Evolutionary conservation across 2,329 filamentous ascomycete species (phyloP).

Genomic region (Ophiosphaerella korrae): DNA sequence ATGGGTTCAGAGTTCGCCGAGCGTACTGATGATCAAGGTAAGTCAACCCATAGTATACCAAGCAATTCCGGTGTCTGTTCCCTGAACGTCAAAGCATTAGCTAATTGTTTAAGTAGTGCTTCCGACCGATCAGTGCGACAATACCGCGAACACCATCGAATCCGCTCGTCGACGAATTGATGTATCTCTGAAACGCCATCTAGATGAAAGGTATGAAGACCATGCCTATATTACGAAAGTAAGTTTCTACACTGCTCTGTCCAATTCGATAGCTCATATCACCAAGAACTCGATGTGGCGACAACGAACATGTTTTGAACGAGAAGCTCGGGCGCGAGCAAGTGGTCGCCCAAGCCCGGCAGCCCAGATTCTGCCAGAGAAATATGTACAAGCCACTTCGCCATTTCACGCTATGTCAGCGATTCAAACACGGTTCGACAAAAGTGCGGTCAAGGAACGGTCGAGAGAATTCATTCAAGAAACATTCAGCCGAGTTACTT

Average conservation of each 20-base stretch:
- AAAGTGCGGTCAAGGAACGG: conserved; percentile 1
- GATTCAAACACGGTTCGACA: conserved; percentile 17
- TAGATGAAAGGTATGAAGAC: conserved; percentile 15
- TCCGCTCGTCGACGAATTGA: conserved; percentile 13
- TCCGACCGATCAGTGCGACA: background rate
- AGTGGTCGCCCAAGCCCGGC: background rate
- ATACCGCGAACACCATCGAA: conserved; percentile 11
- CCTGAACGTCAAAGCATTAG: no score
- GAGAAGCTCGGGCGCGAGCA: conserved; percentile 13
- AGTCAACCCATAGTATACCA: background rate
- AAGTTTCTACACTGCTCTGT: background rate
- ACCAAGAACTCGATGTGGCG: conserved; percentile 18
- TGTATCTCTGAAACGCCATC: conserved; percentile 14
- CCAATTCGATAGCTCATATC: background rate
- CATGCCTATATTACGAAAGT: conserved; percentile 23
- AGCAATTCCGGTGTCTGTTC: background rate
- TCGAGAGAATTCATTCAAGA: conserved; percentile 19
- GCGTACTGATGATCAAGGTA: background rate
- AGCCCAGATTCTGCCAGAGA: conserved; percentile 4
- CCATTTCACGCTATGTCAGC: conserved; percentile 29
- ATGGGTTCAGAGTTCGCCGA: background rate
- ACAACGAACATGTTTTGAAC: conserved; percentile 28
- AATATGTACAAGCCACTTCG: conserved; percentile 23
- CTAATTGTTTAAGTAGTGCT: background rate
- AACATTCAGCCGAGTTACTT: conserved; percentile 15